These are phyloP conservation scores for Coemansia sp. DNA, from an alignment of 192 early-diverging fungal genomes.

Conservation along the genomic window DNA sequence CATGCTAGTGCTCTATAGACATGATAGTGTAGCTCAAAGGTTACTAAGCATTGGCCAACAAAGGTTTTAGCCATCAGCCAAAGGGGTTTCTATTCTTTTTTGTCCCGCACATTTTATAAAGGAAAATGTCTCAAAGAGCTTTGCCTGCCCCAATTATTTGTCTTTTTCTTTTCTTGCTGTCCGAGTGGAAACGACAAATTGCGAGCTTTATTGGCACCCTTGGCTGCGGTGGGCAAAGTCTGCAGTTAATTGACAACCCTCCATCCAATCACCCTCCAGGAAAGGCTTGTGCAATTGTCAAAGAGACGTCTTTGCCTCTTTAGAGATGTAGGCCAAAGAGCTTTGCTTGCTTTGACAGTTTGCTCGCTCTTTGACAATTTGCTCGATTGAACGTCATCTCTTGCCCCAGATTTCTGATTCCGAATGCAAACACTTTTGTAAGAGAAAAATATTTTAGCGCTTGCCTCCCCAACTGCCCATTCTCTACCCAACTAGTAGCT, in stretches of 20 bases:
- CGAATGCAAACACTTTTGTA: too few species aligned
- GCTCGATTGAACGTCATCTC: neutral
- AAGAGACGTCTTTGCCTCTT: neutral
- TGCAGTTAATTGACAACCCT: neutral
- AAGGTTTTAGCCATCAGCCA: neutral
- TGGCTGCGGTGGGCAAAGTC: neutral
- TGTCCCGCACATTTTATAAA: neutral
- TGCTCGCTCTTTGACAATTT: neutral
- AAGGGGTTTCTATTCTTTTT: neutral
- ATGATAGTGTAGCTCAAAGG: neutral
- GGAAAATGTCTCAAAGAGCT: too few species aligned
- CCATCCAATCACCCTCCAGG: too few species aligned
- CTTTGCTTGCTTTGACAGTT: neutral
- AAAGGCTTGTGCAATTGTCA: neutral
- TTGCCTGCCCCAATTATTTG: neutral
- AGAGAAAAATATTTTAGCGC: too few species aligned
- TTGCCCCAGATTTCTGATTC: too few species aligned
- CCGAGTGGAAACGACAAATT: neutral
- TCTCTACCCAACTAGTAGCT: too few species aligned
- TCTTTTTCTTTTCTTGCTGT: neutral
- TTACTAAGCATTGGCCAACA: neutral
- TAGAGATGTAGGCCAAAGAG: neutral
- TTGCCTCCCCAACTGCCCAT: too few species aligned
- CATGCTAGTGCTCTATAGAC: neutral
- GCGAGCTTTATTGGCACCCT: neutral